Conservation (phyloP, 2,329 filamentous ascomycete genomes). For the Blastomyces parvus region DNA sequence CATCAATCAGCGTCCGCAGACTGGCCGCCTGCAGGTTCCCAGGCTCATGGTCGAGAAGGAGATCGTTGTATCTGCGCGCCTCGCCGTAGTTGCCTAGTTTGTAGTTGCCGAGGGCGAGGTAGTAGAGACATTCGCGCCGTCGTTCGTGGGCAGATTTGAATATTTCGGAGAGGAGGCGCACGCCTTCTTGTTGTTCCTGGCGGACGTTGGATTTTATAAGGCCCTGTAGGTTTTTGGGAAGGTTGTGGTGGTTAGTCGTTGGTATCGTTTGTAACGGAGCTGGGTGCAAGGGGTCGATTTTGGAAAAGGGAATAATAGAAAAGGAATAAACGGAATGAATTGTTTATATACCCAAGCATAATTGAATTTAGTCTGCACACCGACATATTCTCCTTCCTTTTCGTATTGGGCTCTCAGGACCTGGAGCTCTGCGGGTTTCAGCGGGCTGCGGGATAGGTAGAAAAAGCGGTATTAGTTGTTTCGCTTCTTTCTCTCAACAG, state of each 20-base stretch:
- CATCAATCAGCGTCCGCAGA: constrained; percentile 79
- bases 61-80: constrained; percentile 86
- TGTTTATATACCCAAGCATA: constrained; percentile 73
- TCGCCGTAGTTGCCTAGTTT: constrained; percentile 97
- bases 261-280: background rate
- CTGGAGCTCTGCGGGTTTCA: constrained; percentile 84
- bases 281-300: background rate
- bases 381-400: constrained; percentile 94
- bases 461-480: background rate
- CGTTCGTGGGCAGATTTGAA: constrained; percentile 89
- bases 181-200: constrained; percentile 83
- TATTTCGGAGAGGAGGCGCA: constrained; percentile 89
- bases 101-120: constrained; percentile 93
- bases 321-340: background rate
- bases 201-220: constrained; percentile 86
- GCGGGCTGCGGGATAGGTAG: constrained; percentile 48
- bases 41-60: constrained; percentile 82
- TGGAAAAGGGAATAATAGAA: background rate
- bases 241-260: background rate
- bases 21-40: constrained; percentile 84
- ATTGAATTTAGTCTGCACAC: constrained; percentile 98
- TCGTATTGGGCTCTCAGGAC: constrained; percentile 92
- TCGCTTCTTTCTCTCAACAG: background rate
- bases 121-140: constrained; percentile 95
- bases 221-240: constrained; percentile 48